Percentiles rank a stretch among this genome's conserved stretches.
Conservation (phyloP, 306 rosid genomes). For the Fagus sylvatica region DNA sequence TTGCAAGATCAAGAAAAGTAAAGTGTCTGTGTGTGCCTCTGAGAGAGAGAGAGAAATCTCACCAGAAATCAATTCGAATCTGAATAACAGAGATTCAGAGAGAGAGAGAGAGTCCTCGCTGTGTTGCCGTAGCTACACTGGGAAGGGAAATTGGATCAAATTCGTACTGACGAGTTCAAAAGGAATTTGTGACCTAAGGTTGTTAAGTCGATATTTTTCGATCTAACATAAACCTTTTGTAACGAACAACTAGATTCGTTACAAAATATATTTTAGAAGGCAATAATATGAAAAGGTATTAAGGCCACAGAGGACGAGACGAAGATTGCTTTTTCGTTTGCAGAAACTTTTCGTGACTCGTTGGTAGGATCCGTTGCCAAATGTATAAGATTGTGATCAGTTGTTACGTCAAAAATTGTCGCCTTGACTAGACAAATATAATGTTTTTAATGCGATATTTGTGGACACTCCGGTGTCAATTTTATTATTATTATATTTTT, state of each 20-base stretch:
- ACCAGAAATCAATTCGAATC: not conserved
- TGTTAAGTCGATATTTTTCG: not conserved
- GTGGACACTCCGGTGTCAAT: too few relatives aligned
- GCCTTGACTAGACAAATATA: too few relatives aligned
- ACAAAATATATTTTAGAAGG: not conserved
- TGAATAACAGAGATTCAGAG: not conserved
- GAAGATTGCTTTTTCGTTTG: too few relatives aligned
- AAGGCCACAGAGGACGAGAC: too few relatives aligned
- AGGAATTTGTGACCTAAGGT: not conserved
- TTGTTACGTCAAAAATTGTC: too few relatives aligned
- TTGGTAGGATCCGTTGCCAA: too few relatives aligned
- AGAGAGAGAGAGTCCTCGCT: not conserved
- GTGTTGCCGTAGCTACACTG: not conserved
- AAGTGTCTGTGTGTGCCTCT: not conserved
- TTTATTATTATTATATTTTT: too few relatives aligned
- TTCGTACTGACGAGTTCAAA: not conserved
- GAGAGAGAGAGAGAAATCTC: slow-evolving; percentile 18
- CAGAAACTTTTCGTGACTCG: too few relatives aligned
- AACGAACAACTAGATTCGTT: not conserved
- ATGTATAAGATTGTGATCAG: too few relatives aligned
- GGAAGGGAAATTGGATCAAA: not conserved
- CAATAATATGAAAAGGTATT: too few relatives aligned
- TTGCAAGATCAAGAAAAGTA: slow-evolving; percentile 5
- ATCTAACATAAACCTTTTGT: not conserved
- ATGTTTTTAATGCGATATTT: too few relatives aligned